These are phyloP conservation scores for Fusarium setosum DNA, from an alignment of 2,329 filamentous ascomycete species.

Conservation along the genomic window DNA sequence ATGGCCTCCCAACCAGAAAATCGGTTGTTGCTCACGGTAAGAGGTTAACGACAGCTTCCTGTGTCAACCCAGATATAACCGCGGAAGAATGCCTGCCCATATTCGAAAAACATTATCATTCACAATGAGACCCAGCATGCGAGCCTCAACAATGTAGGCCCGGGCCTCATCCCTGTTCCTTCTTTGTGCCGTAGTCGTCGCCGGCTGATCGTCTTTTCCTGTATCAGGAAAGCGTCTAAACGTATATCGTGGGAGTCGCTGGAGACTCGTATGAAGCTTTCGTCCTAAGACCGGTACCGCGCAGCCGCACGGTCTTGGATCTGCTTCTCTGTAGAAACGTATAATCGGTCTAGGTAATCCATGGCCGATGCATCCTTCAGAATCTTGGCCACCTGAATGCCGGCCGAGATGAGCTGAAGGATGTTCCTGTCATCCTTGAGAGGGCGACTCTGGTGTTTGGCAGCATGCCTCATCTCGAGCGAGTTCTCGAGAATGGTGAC, in stretches of 20 bases:
- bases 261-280: slow-evolving; percentile 37
- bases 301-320: slow-evolving; percentile 73
- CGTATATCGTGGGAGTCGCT: slow-evolving; percentile 44
- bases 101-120: slow-evolving; percentile 47
- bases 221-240: slow-evolving; percentile 39
- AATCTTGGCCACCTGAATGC: slow-evolving; percentile 88
- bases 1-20: slow-evolving; percentile 33
- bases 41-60: slow-evolving; percentile 24
- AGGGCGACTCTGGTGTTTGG: slow-evolving; percentile 84
- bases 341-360: slow-evolving; percentile 84
- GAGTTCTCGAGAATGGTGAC: slow-evolving; percentile 90
- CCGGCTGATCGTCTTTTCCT: slow-evolving; percentile 40
- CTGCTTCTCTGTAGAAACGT: slow-evolving; percentile 82
- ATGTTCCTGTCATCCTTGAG: slow-evolving; percentile 92
- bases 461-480: slow-evolving; percentile 86
- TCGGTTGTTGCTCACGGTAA: slow-evolving; percentile 33
- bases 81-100: slow-evolving; percentile 29
- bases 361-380: slow-evolving; percentile 86
- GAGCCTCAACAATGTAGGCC: slow-evolving; percentile 21
- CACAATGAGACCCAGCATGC: slow-evolving; percentile 39
- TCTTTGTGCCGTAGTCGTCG: slow-evolving; percentile 41
- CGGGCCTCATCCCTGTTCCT: slow-evolving; percentile 41
- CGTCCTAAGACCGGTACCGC: slow-evolving; percentile 47
- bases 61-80: slow-evolving; percentile 19
- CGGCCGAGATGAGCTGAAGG: slow-evolving; percentile 86